Evolutionary conservation across 768 basidiomycete genomes (phyloP), one percentile per base, ranked within the genome.

Genomic region (Mycena albidolilacea): DNA sequence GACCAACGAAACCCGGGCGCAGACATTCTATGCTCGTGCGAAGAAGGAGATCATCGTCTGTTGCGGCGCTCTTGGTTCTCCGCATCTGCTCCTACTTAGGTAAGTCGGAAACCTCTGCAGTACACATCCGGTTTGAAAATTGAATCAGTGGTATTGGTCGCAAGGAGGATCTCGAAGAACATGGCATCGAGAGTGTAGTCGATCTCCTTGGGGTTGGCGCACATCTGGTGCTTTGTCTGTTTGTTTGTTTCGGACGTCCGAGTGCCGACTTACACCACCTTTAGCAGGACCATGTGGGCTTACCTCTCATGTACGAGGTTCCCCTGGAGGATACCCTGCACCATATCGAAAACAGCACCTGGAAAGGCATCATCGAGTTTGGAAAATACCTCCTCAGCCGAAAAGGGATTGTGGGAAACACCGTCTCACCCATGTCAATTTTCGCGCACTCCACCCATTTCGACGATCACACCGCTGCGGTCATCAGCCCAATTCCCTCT

Each of bases 31-130:
- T 6, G 87, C 79, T 0, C 83, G 72, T 23, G 87, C 86, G 0
- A 75, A 78, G 72, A 86, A 84, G 70, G 88, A 89, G 71, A 80
- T 90, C 55, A 80, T 89, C 4, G 71, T 90, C 10, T 83, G 64
- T 38, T 62, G 44, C 38, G 75, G 75, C 0, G 75, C 75, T 23
- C 30, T 76, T 30, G 75, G 54, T 0, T 73, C 75, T 14, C 75
- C 75, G 0, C 71, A 76, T 21, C 38, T 76, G 5, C 17, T 76
- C 7, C 61, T 69, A 5, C 61, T 69, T 14, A 69, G 69, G 69
- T 64, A 10, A 9, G 30, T 19, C 7, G 8, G 30, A 2, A 2
- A 19, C 19, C 7, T 17, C 17, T 50, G 14, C 41, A 14, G 8
- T 43, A 30, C 30, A 30, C 30, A 30, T 30, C 30, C 30, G 41